Base-by-base conservation (phyloP, 1,284 basidiomycete species). In the Meripilus lineatus region DNA sequence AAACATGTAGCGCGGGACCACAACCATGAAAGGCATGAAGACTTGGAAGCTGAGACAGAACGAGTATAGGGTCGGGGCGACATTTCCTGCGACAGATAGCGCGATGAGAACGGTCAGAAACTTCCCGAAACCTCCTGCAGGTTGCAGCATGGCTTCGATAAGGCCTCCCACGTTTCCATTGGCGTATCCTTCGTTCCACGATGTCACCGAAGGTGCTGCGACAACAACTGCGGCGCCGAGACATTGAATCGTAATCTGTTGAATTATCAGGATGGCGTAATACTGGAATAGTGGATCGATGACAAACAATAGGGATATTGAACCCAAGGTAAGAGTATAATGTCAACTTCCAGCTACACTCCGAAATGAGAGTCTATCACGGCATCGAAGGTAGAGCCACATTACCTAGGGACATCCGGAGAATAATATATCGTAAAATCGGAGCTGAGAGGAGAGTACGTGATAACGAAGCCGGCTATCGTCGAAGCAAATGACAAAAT, bases 61-160 rank as follows among this genome's bases (percentile, higher is more conserved):
- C 36, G 84, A 88, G 63, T 95, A 94, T 53, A 92, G 81, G 10
- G 84, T 89, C 4, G 83, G 79, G 4, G 89, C 86, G 45, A 92
- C 88, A 67, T 95, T 96, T 3, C 81, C 89, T 2, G 81, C 79
- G 24, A 91, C 86, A 44, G 84, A 89, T 22, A 94, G 68, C 40
- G 84, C 84, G 45, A 93, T 70, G 40, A 88, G 66, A n/a, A 94
- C 88, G 11, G 87, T 89, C 44, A 95, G 70, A 68, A 96, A 91
- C 58, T 89, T 85, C 2, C 90, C 89, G 58, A 93, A 93, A 30
- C 81, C 79, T 20, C 78, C 78, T 0, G 71, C 70, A 1, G 85
- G 84, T 5, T 68, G 68, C 1, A 91, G 72, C 72, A 94, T 84
- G 2, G 86, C 79, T 48, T 79, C 76, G 11, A 95, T 62, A 7